Percentiles rank a stretch among this genome's conserved stretches.
Conservation (phyloP, 192 early-diverging fungal species). For the Gonapodya sp. region DNA sequence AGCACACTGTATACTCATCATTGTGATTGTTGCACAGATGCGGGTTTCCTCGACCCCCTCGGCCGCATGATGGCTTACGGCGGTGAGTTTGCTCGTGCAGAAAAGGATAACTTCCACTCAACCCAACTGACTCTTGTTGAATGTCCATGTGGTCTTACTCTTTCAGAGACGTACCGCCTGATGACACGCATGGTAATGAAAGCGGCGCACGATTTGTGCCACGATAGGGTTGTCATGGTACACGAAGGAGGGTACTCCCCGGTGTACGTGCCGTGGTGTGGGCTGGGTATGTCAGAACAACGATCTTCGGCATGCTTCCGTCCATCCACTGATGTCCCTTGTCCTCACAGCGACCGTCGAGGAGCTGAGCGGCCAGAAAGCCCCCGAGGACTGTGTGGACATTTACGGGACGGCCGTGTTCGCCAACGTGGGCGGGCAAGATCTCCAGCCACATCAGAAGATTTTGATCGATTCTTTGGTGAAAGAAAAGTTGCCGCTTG, state of each 20-base stretch:
- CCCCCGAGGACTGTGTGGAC: not conserved
- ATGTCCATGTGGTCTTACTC: not conserved
- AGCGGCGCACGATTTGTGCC: not conserved
- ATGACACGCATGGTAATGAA: not conserved
- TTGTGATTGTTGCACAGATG: no score
- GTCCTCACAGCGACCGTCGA: not conserved
- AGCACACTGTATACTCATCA: no score
- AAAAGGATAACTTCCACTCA: not conserved
- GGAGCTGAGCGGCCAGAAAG: not conserved
- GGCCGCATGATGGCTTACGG: constrained; percentile 6
- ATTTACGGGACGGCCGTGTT: not conserved
- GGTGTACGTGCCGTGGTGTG: constrained; percentile 6
- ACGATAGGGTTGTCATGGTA: not conserved
- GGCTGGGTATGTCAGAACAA: not conserved
- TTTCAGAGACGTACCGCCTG: constrained; percentile 9
- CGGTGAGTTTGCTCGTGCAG: not conserved
- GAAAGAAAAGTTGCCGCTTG: not conserved
- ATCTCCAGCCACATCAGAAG: constrained; percentile 1
- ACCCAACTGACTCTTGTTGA: no score
- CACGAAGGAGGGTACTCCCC: constrained; percentile 9
- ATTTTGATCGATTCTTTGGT: not conserved
- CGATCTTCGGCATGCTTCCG: not conserved
- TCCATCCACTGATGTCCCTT: no score
- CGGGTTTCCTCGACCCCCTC: not conserved
- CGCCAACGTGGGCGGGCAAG: not conserved